A percentile compares a stretch with the other conserved stretches of the same genome.
Conservation (phyloP, 139 green algal species). For the Volvox africanus region DNA sequence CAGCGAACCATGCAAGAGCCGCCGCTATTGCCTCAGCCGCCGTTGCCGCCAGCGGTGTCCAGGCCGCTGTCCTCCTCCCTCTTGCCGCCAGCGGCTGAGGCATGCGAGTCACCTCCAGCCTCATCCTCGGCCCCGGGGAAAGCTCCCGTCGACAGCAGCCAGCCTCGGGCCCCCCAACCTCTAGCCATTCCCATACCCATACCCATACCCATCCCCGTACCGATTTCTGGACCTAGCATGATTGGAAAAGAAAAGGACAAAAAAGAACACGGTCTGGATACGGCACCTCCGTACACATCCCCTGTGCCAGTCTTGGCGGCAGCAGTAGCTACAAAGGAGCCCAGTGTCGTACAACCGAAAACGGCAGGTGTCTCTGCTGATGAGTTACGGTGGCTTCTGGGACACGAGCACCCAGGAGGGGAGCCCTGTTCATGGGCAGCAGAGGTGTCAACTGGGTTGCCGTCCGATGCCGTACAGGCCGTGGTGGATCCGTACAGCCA, state of each 20-base stretch:
- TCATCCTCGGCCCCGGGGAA: not conserved
- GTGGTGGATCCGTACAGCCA: constrained; percentile 68
- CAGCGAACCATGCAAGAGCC: not conserved
- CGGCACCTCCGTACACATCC: not conserved
- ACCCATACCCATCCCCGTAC: not conserved
- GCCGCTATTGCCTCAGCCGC: not conserved
- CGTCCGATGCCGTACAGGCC: not conserved
- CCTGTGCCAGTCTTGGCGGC: not conserved
- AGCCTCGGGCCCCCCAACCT: not conserved
- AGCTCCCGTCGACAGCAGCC: not conserved
- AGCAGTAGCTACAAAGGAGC: not conserved
- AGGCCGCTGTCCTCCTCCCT: not conserved
- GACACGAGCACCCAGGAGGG: not conserved
- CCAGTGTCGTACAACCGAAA: not conserved
- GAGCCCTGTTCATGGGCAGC: not conserved
- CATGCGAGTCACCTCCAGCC: not conserved
- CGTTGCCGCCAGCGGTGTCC: not conserved
- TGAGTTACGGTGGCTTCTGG: not conserved
- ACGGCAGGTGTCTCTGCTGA: not conserved
- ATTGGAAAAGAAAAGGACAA: not conserved
- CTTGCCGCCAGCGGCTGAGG: not conserved
- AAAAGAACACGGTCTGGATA: not conserved
- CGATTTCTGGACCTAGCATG: not conserved
- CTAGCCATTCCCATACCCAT: not conserved
- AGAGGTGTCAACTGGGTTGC: not conserved